These are phyloP conservation scores for Coelastrella sp. DNA, from an alignment of 139 green algal genomes.

Conservation along the genomic window DNA sequence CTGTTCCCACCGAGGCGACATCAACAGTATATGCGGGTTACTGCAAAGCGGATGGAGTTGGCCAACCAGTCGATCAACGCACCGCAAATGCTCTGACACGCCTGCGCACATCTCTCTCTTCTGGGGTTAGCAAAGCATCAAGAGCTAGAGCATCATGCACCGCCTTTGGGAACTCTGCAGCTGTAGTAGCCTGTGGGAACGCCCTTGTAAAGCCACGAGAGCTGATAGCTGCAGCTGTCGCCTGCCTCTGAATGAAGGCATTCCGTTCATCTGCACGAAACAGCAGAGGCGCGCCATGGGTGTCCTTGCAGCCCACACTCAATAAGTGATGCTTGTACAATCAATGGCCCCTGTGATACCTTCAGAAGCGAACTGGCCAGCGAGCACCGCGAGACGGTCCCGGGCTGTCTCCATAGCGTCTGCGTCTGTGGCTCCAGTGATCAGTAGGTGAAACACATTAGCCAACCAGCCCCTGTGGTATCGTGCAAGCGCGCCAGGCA, in stretches of 20 bases:
- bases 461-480: too few relatives aligned
- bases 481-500: too few relatives aligned
- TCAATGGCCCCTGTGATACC: neutral
- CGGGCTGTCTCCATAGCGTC: slow-evolving; percentile 2
- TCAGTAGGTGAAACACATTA: too few relatives aligned
- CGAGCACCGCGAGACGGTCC: slow-evolving; percentile 12
- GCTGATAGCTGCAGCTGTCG: neutral
- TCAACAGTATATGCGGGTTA: too few relatives aligned
- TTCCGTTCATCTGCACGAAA: slow-evolving; percentile 15
- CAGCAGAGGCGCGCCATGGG: neutral
- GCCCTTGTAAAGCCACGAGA: slow-evolving; percentile 8
- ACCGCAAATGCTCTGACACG: slow-evolving; percentile 72
- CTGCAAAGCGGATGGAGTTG: neutral
- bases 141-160: slow-evolving; percentile 79
- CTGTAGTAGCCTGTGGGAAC: slow-evolving; percentile 78
- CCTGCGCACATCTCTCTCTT: slow-evolving; percentile 75
- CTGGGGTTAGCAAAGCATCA: slow-evolving; percentile 78
- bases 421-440: neutral
- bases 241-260: neutral
- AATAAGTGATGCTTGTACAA: neutral
- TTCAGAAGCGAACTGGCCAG: slow-evolving; percentile 6
- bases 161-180: slow-evolving; percentile 76
- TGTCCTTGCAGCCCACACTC: neutral
- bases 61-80: neutral
- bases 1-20: too few relatives aligned